Evolutionary conservation across 2,329 filamentous ascomycete species (phyloP), one percentile per base, ranked within the genome.

Genomic region (Sarocladium oryzae): DNA sequence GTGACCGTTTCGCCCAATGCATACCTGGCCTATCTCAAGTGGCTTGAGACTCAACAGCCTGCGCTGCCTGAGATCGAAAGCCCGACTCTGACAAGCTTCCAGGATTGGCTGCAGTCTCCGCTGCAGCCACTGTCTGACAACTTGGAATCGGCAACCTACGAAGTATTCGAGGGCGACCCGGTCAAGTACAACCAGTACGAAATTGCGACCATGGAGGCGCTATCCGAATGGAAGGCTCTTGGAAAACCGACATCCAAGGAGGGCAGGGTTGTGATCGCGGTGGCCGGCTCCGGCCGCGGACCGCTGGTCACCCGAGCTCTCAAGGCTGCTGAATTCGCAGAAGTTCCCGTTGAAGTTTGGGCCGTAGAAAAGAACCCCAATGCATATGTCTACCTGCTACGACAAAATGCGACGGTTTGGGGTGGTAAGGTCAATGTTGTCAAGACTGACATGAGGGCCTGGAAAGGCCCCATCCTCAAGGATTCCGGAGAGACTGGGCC

Each of bases 171-270:
- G 66, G 95, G 95, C 58, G 95, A 99, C 57, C 93, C 93, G 0
- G 88, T 99, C 69, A 99, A 99, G 69, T 99, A 99, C 65, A 84
- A 90, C 56, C 95, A 92, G 77, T 99, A 99, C 64, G 90, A 97
- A 66, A 76, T 79, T 41, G 93, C 93, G 13, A 86, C 95, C 52
- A 81, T 82, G 3, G 82, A 88, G 56, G 92, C 93, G 1, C 75
- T 99, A 55, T 76, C 72, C 11, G 91, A 97, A 61, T 95, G 93
- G 85, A 77, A 77, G 53, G 70, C 76, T 33, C 76, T 88, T 53
- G 75, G 79, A 28, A 90, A 89, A 63, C 84, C 89, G 1, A 88
- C 85, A 0, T 85, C 85, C 11, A 76, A 79, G 9, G 77, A 82
- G 45, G 85, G 84, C 16, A 78, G 81, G 3, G 84, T 96, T 2